Conservation (phyloP, 768 basidiomycete genomes). For the Naganishia onofrii region DNA sequence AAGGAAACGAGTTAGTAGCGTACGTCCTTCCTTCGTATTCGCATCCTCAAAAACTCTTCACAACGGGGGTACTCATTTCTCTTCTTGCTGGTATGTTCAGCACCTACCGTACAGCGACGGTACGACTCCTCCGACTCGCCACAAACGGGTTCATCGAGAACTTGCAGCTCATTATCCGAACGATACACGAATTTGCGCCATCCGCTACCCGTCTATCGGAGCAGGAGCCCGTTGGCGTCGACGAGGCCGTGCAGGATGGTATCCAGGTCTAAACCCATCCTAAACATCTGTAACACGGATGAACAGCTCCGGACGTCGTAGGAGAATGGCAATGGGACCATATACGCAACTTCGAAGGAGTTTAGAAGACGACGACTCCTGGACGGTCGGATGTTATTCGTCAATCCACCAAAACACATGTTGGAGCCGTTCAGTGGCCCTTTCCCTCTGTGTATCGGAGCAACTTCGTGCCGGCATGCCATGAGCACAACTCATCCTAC, state of each 20-base stretch:
- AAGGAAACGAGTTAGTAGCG: constrained; percentile 71
- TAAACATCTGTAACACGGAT: too few relatives aligned
- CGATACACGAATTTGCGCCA: constrained; percentile 74
- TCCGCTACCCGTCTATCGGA: not conserved
- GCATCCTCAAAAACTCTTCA: not conserved
- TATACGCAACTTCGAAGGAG: too few relatives aligned
- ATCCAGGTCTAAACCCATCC: not conserved
- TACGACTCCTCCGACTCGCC: constrained; percentile 78
- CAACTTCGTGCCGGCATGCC: too few relatives aligned
- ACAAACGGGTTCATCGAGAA: constrained; percentile 87
- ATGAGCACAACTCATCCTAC: too few relatives aligned
- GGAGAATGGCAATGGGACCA: too few relatives aligned
- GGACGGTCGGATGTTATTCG: too few relatives aligned
- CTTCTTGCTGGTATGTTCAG: constrained; percentile 50
- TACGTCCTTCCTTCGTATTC: constrained; percentile 56
- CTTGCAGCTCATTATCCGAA: constrained; percentile 77
- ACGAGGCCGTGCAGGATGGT: not conserved
- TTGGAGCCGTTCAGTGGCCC: too few relatives aligned
- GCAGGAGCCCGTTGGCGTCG: not conserved
- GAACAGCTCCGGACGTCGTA: too few relatives aligned
- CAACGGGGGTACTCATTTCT: not conserved
- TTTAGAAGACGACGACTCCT: too few relatives aligned
- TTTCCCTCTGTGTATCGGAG: too few relatives aligned
- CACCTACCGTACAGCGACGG: constrained; percentile 62
- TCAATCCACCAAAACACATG: too few relatives aligned